Base-by-base conservation (phyloP, 495 filamentous ascomycete genomes). In the Trichocladium uniseriatum region DNA sequence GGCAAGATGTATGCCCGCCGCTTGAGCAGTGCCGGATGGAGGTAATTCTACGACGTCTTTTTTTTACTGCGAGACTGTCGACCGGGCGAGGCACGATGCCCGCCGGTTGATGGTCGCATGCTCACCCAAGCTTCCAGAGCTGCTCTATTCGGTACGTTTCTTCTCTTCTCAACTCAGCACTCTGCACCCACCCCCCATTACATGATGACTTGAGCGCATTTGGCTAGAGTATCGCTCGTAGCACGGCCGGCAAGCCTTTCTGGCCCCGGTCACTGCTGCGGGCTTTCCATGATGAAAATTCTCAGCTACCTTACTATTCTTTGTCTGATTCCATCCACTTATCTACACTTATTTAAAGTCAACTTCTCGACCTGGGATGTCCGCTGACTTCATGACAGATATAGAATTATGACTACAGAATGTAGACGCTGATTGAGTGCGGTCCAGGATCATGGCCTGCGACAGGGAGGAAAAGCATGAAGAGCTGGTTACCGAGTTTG, bases 171-270 rank as follows among this genome's bases (percentile, higher is more conserved):
- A 27, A 27, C 24, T 27, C 24, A 8, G 24, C 24, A 27, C 21
- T 45, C 28, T 5, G 6, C 36, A 42, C 5, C 45, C 41, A 42
- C 40, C 36, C 50, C 55, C 55, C 49, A 31, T 60, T 51, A 64
- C 62, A 89, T 91, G 89, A 95, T 96, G 89, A 96, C 88, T 86
- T 87, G 89, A 96, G 89, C 86, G 89, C 89, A 96, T 96, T 96
- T 96, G 89, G 89, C 89, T 96, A 87, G 89, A 96, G 89, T 76
- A 94, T 87, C 79, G 76, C 63, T 59, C 67, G 74, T 64, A 60
- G 63, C 56, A 44, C 46, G 49, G 51, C 40, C 51, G 67, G 58
- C 54, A 46, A 53, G 54, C 64, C 68, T 57, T 74, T 68, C 56
- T 72, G 62, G 69, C 48, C 59, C 62, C 55, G 44, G 55, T 40